Conservation (phyloP, 306 rosid genomes). For the Begonia fuchsioides region DNA sequence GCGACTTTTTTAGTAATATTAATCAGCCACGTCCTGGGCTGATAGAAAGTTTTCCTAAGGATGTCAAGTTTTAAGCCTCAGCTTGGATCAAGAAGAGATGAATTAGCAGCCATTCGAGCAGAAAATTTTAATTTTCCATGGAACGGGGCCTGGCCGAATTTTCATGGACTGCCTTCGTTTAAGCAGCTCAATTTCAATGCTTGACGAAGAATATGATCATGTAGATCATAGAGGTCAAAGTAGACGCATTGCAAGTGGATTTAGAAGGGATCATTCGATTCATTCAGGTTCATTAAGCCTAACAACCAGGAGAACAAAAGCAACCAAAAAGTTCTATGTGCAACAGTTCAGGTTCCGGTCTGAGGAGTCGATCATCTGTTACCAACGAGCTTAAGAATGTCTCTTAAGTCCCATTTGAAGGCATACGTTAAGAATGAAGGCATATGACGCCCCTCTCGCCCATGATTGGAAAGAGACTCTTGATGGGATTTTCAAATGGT, state of each 20-base stretch:
- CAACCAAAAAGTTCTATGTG: constrained; percentile 18
- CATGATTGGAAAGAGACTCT: no score
- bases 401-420: constrained; percentile 61
- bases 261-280: constrained; percentile 23
- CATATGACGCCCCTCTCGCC: constrained; percentile 97
- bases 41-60: constrained; percentile 14
- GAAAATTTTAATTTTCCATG: constrained; percentile 77
- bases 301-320: constrained; percentile 27
- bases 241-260: constrained; percentile 29
- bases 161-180: constrained; percentile 88
- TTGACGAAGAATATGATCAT: constrained; percentile 26
- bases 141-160: constrained; percentile 74
- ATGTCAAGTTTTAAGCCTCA: constrained; percentile 26
- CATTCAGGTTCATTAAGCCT: constrained; percentile 25
- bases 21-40: constrained; percentile 21
- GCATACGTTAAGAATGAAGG: constrained; percentile 66
- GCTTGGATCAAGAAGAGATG: constrained; percentile 33
- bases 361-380: constrained; percentile 71
- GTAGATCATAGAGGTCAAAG: constrained; percentile 23
- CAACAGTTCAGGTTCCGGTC: constrained; percentile 35
- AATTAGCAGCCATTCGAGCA: constrained; percentile 35
- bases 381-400: constrained; percentile 64
- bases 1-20: constrained; percentile 22
- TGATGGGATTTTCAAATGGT: constrained; percentile 69
- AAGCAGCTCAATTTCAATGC: constrained; percentile 57